phyloP scores from a whole-genome alignment of 2,329 filamentous ascomycete species.

The Botryosphaeria dothidea region DNA sequence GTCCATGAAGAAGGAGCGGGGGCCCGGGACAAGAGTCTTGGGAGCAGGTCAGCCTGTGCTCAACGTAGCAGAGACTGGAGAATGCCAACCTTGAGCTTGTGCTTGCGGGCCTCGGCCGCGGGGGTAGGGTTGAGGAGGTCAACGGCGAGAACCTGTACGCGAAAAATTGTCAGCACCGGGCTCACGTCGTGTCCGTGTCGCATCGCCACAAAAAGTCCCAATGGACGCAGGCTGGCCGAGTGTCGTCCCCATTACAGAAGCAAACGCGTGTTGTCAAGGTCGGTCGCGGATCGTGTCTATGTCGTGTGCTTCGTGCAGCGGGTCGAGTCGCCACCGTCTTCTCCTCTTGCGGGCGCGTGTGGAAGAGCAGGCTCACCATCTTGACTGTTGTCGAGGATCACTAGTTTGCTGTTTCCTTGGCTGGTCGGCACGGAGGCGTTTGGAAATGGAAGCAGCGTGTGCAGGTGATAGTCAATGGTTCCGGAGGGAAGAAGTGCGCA shows the following conservation, averaged over 20 bases:
- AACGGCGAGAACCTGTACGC: constrained; percentile 92
- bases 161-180: constrained; percentile 22
- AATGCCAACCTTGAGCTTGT: constrained; percentile 96
- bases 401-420: constrained; percentile 31
- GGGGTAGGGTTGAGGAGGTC: constrained; percentile 99
- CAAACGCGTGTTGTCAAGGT: constrained; percentile 17
- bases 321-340: constrained; percentile 21
- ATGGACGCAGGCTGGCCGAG: background rate
- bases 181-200: constrained; percentile 4
- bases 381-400: constrained; percentile 38
- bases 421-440: constrained; percentile 33
- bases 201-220: constrained; percentile 19
- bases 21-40: constrained; percentile 89
- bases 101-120: constrained; percentile 98
- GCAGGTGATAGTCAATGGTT: constrained; percentile 32
- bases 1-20: constrained; percentile 99
- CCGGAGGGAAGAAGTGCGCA: constrained; percentile 13
- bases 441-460: constrained; percentile 36
- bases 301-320: constrained; percentile 34
- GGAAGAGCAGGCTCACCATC: constrained; percentile 37
- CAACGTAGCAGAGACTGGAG: background rate
- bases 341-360: constrained; percentile 19
- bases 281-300: constrained; percentile 20
- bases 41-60: constrained; percentile 13
- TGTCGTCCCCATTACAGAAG: constrained; percentile 10